Base-by-base conservation (phyloP, 768 basidiomycete species). In the Mycena crocata region DNA sequence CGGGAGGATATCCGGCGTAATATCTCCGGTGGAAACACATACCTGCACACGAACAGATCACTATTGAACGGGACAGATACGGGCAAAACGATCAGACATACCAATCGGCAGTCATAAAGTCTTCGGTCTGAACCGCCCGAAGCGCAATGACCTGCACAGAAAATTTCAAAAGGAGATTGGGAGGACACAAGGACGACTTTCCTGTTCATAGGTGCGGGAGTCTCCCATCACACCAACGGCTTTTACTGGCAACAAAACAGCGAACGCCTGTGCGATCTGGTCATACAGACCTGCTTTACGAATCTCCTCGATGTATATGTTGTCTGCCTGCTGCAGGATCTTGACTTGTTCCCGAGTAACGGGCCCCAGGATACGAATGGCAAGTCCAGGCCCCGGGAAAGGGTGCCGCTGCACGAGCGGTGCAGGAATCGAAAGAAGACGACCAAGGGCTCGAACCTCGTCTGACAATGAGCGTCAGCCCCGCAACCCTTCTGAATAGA, bases 71-170 rank as follows among this genome's bases (percentile, higher is more conserved):
- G 57, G 60, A 46, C 39, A 37, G 51, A 46, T 35, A 44, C 54
- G 44, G 49, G 40, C 19, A 40, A 59, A 66, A 57, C 24, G 34
- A 34, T 50, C 50, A 64, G 46, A 76, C 87, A 45, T 75, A 95
- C 97, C 97, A 99, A 77, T 99, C 97, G 37, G 98, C 98, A 17
- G 98, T 99, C 98, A 99, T 99, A 76, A 99, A 99, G 78, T 99
- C 98, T 76, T 98, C 97, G n/a, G 96, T 91, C 76, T 94, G 92
- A 12, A 99, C 97, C 3, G 98, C 98, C 55, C 98, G 89, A 57
- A 99, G 84, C 1, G 95, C 94, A 63, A 99, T 94, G 52, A 99
- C 96, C 90, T 93, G 71, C 10, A 6, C 6, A n/a, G n/a, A 40
- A 31, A 30, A 17, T 39, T 57, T 42, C 28, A 60, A 34, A 63